Conservation (phyloP, 495 filamentous ascomycete species). For the Chaetomium tenue region DNA sequence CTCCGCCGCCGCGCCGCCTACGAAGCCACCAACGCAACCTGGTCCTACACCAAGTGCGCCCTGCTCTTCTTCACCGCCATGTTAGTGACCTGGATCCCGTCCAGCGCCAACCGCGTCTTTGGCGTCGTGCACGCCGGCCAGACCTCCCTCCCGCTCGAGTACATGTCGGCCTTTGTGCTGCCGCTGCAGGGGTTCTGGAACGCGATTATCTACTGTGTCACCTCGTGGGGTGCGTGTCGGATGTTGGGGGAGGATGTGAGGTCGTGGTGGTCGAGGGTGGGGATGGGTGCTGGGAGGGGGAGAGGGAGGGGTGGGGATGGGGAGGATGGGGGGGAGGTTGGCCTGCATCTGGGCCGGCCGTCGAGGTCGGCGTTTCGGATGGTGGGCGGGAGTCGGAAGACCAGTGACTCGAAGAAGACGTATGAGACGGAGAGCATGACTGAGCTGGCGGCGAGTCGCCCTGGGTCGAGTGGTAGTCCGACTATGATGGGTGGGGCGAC, state of each 20-base stretch:
- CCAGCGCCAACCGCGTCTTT: conserved; percentile 76
- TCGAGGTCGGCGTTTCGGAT: conserved; percentile 22
- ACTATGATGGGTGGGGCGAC: background rate
- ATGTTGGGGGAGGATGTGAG: conserved; percentile 30
- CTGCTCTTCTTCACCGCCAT: conserved; percentile 81
- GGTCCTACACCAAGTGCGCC: conserved; percentile 80
- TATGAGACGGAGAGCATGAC: conserved; percentile 47
- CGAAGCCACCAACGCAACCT: conserved; percentile 57
- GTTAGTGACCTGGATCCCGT: conserved; percentile 82
- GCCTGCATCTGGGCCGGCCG: background rate
- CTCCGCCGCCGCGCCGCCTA: conserved; percentile 28
- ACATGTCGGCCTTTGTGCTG: conserved; percentile 70
- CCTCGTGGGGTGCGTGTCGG: conserved; percentile 52
- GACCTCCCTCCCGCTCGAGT: conserved; percentile 61
- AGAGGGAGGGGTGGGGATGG: background rate
- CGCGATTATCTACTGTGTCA: conserved; percentile 71
- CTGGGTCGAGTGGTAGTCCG: conserved; percentile 6
- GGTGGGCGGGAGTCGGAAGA: conserved; percentile 25
- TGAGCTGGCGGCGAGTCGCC: conserved; percentile 36
- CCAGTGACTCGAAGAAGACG: conserved; percentile 30
- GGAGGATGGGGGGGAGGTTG: background rate
- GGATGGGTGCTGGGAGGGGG: background rate
- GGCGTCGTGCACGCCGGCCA: conserved; percentile 55
- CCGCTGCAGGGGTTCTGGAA: conserved; percentile 90
- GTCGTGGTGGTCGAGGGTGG: conserved; percentile 11